These are phyloP conservation scores for Phytophthora idaei DNA, from an alignment of 352 stramenopile species.

Conservation along the genomic window DNA sequence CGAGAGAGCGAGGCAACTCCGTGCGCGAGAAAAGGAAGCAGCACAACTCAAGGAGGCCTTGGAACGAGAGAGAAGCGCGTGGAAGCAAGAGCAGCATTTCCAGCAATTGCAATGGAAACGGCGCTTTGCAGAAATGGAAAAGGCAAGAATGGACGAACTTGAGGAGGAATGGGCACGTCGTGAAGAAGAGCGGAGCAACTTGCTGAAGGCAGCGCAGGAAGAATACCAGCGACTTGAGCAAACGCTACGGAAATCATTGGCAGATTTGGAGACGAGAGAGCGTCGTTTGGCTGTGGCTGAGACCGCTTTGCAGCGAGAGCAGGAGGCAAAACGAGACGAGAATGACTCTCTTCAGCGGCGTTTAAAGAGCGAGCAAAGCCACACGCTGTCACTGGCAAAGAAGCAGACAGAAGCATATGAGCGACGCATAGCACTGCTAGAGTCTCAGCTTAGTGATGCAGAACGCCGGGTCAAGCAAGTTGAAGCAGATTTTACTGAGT, in stretches of 20 bases:
- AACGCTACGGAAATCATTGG: slow-evolving; percentile 56
- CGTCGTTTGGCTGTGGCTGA: slow-evolving; percentile 62
- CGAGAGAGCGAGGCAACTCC: background rate
- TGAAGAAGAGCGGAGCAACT: slow-evolving; percentile 70
- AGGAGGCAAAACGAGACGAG: slow-evolving; percentile 62
- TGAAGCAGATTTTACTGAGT: slow-evolving; percentile 73
- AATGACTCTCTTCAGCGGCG: slow-evolving; percentile 55
- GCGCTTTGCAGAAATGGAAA: slow-evolving; percentile 58
- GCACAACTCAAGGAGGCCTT: slow-evolving; percentile 40
- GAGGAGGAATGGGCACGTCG: slow-evolving; percentile 80
- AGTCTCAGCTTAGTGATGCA: slow-evolving; percentile 49
- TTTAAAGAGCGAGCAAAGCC: slow-evolving; percentile 67
- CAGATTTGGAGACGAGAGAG: slow-evolving; percentile 65
- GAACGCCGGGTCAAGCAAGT: slow-evolving; percentile 60
- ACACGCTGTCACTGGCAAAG: slow-evolving; percentile 57
- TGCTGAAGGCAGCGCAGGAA: slow-evolving; percentile 54
- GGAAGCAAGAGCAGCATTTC: slow-evolving; percentile 55
- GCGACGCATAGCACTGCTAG: slow-evolving; percentile 43
- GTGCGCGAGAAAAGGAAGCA: slow-evolving; percentile 27
- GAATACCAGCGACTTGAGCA: slow-evolving; percentile 80
- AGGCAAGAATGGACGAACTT: slow-evolving; percentile 72
- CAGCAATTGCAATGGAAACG: slow-evolving; percentile 64
- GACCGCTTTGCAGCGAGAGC: slow-evolving; percentile 57
- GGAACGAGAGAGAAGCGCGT: slow-evolving; percentile 41
- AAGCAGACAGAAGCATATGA: slow-evolving; percentile 63